phyloP scores from a whole-genome alignment of 306 rosid genomes.

The Corylus americana region DNA sequence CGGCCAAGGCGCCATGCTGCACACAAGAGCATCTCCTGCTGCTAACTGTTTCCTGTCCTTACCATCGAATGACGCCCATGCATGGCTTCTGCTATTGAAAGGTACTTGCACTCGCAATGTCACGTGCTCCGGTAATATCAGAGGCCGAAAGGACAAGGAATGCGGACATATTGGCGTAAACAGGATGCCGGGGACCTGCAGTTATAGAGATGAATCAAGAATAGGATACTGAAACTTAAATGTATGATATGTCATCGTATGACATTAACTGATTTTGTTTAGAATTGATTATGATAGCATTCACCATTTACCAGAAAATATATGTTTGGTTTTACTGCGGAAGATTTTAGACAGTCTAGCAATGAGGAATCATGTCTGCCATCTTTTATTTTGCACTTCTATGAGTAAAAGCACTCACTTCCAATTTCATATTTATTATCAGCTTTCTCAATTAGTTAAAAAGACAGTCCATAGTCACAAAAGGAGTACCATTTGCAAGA shows the following conservation, averaged over 20 bases:
- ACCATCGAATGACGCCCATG: constrained; percentile 98
- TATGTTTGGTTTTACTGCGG: neutral
- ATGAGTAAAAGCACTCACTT: neutral
- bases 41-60: constrained; percentile 78
- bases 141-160: constrained; percentile 85
- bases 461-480: neutral
- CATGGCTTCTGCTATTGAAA: constrained; percentile 80
- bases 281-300: neutral
- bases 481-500: neutral
- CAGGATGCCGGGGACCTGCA: constrained; percentile 95
- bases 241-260: neutral
- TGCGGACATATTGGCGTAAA: constrained; percentile 96
- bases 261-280: neutral
- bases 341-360: neutral
- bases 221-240: neutral
- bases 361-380: neutral
- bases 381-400: neutral
- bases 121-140: constrained; percentile 89
- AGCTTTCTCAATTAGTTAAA: neutral
- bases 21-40: constrained; percentile 91
- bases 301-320: neutral
- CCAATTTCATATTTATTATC: neutral
- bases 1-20: constrained; percentile 99
- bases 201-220: constrained; percentile 14
- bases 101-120: constrained; percentile 86